Conservation (phyloP, 2,329 filamentous ascomycete genomes). For the Venturia aucupariae region DNA sequence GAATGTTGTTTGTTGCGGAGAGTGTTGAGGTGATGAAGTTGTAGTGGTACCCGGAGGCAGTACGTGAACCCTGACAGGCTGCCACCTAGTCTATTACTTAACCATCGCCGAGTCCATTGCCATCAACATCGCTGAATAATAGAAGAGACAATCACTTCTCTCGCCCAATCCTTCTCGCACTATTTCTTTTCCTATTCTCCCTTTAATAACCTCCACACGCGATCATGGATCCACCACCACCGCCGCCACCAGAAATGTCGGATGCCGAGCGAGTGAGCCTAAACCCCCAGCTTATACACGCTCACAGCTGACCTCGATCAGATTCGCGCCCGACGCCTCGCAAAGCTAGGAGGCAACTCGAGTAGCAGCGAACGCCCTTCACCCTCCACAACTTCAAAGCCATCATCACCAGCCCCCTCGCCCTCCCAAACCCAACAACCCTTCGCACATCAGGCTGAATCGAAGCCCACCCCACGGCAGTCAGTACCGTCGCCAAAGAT, state of each 20-base stretch:
- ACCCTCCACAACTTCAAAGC: conserved; percentile 13
- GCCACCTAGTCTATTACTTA: neutral
- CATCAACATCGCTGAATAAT: conserved; percentile 12
- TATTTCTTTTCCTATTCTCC: neutral
- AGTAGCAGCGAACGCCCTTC: conserved; percentile 18
- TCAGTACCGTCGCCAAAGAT: conserved; percentile 3
- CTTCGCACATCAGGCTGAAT: conserved; percentile 4
- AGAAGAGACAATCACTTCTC: neutral
- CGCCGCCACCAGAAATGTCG: neutral
- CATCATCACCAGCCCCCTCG: conserved; percentile 8
- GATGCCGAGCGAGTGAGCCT: neutral
- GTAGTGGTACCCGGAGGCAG: neutral
- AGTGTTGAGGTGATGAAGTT: neutral
- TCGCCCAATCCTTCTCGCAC: neutral
- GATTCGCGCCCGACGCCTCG: conserved; percentile 60
- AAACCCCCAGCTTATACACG: neutral
- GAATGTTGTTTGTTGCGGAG: neutral
- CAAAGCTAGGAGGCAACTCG: conserved; percentile 45
- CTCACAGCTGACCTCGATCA: conserved; percentile 28
- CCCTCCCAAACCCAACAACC: conserved; percentile 16
- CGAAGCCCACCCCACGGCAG: conserved; percentile 7
- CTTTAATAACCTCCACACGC: neutral
- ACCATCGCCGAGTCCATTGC: neutral
- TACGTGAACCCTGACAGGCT: neutral
- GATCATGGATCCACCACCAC: neutral